These are phyloP conservation scores for Porogramme epimiltina DNA, from an alignment of 1,284 basidiomycete species.

Conservation along the genomic window DNA sequence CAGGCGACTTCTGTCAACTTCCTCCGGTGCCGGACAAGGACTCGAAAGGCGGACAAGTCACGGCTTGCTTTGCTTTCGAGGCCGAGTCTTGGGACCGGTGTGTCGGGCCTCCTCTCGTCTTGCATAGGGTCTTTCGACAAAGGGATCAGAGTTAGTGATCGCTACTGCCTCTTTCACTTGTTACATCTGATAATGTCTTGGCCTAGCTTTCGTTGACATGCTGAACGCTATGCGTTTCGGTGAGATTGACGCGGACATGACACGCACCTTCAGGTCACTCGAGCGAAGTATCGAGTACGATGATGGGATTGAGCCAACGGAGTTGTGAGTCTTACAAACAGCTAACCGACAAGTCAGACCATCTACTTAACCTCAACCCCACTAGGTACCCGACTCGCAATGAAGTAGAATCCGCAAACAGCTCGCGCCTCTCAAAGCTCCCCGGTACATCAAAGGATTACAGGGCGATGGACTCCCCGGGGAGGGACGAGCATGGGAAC, in stretches of 20 bases:
- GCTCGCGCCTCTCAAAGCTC: constrained; percentile 41
- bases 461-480: constrained; percentile 36
- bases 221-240: constrained; percentile 75
- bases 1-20: constrained; percentile 81
- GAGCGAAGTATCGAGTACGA: constrained; percentile 62
- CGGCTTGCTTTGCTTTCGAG: constrained; percentile 64
- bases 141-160: constrained; percentile 52
- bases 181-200: neutral
- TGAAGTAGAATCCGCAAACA: constrained; percentile 64
- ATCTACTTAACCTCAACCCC: constrained; percentile 12
- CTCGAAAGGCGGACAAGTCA: constrained; percentile 32
- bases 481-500: constrained; percentile 25
- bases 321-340: constrained; percentile 56
- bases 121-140: constrained; percentile 47
- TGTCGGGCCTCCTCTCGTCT: constrained; percentile 37
- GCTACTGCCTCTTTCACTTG: neutral
- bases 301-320: constrained; percentile 82
- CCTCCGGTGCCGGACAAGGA: constrained; percentile 66
- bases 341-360: neutral
- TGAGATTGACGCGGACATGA: constrained; percentile 43
- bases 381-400: constrained; percentile 59
- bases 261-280: constrained; percentile 59
- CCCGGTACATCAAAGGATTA: constrained; percentile 35
- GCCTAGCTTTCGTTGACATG: constrained; percentile 65
- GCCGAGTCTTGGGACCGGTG: constrained; percentile 60